phyloP scores from a whole-genome alignment of 2,329 filamentous ascomycete genomes.

The Thielaviopsis musarum region DNA sequence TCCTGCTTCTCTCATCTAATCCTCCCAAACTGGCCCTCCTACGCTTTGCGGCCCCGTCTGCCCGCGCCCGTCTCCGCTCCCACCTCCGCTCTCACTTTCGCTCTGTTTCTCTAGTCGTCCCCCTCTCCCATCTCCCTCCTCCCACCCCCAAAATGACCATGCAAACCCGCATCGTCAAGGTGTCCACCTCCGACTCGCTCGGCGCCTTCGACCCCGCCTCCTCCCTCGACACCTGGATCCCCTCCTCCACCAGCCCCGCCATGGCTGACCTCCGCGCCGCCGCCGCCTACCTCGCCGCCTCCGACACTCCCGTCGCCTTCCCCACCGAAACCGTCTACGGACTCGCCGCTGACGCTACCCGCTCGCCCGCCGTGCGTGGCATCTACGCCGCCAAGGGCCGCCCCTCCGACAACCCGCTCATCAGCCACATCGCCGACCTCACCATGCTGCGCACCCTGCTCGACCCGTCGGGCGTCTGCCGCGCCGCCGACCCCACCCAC shows the following conservation, averaged over 20 bases:
- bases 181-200: slow-evolving; percentile 18
- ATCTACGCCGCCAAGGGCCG: slow-evolving; percentile 85
- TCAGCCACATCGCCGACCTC: slow-evolving; percentile 76
- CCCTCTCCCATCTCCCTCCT: not conserved
- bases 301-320: slow-evolving; percentile 71
- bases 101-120: slow-evolving; percentile 1
- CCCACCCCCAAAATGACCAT: slow-evolving; percentile 15
- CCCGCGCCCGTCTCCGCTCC: not conserved
- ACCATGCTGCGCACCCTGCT: slow-evolving; percentile 55
- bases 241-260: slow-evolving; percentile 19
- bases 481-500: slow-evolving; percentile 13
- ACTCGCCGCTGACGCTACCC: slow-evolving; percentile 85
- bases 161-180: slow-evolving; percentile 25
- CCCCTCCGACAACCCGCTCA: slow-evolving; percentile 87
- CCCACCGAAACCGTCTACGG: slow-evolving; percentile 97
- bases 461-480: slow-evolving; percentile 15
- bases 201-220: slow-evolving; percentile 22
- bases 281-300: slow-evolving; percentile 45
- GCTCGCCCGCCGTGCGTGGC: slow-evolving; percentile 66
- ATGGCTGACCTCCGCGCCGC: slow-evolving; percentile 39
- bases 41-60: not conserved
- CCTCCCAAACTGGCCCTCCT: too few species aligned
- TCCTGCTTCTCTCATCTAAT: too few species aligned
- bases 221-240: slow-evolving; percentile 26
- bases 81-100: not conserved